Conservation (phyloP, 192 early-diverging fungal species). For the Radiomyces spectabilis region DNA sequence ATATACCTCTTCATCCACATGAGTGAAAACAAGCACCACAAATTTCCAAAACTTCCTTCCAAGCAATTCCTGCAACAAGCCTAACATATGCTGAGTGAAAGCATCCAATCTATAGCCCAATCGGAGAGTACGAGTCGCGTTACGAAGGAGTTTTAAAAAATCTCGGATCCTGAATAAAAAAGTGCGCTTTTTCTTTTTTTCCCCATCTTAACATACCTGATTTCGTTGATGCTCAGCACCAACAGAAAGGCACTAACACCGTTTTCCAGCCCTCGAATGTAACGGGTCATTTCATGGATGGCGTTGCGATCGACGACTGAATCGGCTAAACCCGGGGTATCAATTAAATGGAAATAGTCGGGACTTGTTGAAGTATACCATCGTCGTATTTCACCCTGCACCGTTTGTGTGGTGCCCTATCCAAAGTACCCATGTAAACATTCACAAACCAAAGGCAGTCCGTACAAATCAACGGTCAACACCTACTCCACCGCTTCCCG, state of each 20-base stretch:
- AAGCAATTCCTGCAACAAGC: constrained; percentile 35
- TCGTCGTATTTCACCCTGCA: constrained; percentile 10
- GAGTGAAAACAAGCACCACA: constrained; percentile 46
- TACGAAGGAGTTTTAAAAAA: no score
- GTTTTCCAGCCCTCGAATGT: constrained; percentile 38
- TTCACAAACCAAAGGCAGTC: neutral
- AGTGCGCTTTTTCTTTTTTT: neutral
- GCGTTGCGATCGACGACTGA: constrained; percentile 34
- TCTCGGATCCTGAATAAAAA: no score
- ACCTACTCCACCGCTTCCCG: constrained; percentile 33
- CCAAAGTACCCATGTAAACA: no score
- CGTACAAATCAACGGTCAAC: no score
- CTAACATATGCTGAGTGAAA: constrained; percentile 45
- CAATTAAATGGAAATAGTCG: constrained; percentile 21
- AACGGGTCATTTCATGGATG: constrained; percentile 39
- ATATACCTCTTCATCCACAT: constrained; percentile 38
- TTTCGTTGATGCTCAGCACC: constrained; percentile 45
- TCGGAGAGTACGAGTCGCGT: no score
- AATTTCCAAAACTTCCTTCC: constrained; percentile 47
- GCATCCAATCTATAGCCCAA: constrained; percentile 33
- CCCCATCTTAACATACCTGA: constrained; percentile 25
- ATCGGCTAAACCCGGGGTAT: constrained; percentile 43
- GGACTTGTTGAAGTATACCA: constrained; percentile 13
- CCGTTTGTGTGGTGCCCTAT: constrained; percentile 19
- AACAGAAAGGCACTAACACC: constrained; percentile 49